phyloP scores from a whole-genome alignment of 176 grass and related monocot genomes.

The Typha latifolia region DNA sequence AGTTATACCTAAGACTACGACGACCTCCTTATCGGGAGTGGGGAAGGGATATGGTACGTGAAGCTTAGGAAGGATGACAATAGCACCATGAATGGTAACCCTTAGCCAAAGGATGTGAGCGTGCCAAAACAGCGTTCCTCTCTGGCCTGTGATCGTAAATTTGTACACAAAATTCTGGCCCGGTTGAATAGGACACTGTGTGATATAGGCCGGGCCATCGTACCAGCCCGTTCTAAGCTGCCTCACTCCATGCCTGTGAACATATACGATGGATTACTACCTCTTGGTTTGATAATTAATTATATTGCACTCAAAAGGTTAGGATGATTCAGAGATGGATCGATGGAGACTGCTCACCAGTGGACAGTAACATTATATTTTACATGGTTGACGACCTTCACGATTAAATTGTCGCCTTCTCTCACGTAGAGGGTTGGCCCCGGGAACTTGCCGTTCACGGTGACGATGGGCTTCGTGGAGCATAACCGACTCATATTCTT shows the following conservation, averaged over 20 bases:
- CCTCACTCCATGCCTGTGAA: slow-evolving; percentile 37
- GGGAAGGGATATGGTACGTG: slow-evolving; percentile 25
- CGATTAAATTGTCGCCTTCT: slow-evolving; percentile 54
- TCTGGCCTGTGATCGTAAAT: slow-evolving; percentile 39
- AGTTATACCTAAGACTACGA: slow-evolving; percentile 30
- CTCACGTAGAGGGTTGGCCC: slow-evolving; percentile 49
- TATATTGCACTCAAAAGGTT: not conserved
- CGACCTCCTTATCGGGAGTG: slow-evolving; percentile 34
- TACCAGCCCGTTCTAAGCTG: slow-evolving; percentile 45
- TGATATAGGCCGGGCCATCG: slow-evolving; percentile 50
- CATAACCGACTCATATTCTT: slow-evolving; percentile 44
- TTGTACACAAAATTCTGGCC: slow-evolving; percentile 38
- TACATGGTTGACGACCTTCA: slow-evolving; percentile 64
- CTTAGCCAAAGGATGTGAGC: slow-evolving; percentile 52
- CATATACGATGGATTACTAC: not conserved
- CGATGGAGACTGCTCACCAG: slow-evolving; percentile 35
- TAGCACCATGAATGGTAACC: slow-evolving; percentile 55
- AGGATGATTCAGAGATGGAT: slow-evolving; percentile 5
- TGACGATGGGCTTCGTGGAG: slow-evolving; percentile 54
- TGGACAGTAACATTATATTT: slow-evolving; percentile 55
- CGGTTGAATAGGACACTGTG: slow-evolving; percentile 51
- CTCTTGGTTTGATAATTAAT: not conserved
- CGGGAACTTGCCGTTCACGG: slow-evolving; percentile 47
- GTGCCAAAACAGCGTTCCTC: slow-evolving; percentile 68
- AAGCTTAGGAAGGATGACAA: slow-evolving; percentile 43